Conservation (phyloP, 345 rosid genomes). For the Viola odorata region DNA sequence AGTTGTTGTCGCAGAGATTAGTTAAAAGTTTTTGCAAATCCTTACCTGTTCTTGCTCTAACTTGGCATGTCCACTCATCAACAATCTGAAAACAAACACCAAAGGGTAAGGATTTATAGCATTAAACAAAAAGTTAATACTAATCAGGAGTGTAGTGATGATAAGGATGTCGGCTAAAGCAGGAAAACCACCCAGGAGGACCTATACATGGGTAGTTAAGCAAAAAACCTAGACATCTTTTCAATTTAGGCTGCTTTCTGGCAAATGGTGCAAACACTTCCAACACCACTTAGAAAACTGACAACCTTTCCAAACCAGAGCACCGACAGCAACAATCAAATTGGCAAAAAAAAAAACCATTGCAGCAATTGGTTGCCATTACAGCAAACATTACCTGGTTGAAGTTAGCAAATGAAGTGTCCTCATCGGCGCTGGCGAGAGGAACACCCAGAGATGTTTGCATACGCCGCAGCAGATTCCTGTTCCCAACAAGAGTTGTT, state of each 20-base stretch:
- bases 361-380: not conserved
- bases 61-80: constrained; percentile 82
- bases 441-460: constrained; percentile 51
- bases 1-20: not conserved
- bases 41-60: constrained; percentile 64
- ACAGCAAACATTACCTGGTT: constrained; percentile 45
- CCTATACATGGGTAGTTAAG: constrained; percentile 6
- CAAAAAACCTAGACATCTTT: constrained; percentile 11
- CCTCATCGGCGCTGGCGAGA: constrained; percentile 32
- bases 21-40: not conserved
- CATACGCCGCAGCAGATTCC: constrained; percentile 55
- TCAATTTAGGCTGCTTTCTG: constrained; percentile 49
- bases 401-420: constrained; percentile 64
- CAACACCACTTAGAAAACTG: constrained; percentile 44
- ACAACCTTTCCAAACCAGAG: constrained; percentile 28
- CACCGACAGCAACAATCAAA: not conserved
- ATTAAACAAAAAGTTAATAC: not conserved
- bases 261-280: constrained; percentile 42
- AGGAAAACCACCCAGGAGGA: constrained; percentile 16
- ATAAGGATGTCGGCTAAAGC: constrained; percentile 13
- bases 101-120: not conserved
- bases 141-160: not conserved
- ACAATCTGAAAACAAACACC: constrained; percentile 41
- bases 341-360: not conserved
- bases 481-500: constrained; percentile 64